Evolutionary conservation across 164 flowering plant genomes (phyloP).

Genomic region (Umbilicus rupestris): DNA sequence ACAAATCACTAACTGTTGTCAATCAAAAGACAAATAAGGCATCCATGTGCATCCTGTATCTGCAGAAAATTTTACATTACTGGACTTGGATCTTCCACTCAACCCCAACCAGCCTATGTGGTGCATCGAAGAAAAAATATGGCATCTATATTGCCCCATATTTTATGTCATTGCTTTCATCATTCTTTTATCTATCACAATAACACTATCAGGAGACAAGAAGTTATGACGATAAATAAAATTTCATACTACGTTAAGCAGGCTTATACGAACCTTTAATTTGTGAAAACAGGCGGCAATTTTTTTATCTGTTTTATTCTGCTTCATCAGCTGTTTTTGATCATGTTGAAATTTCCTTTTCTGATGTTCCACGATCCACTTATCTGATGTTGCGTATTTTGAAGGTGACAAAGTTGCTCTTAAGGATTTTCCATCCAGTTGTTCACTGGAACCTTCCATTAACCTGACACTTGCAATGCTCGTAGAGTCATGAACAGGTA

Average conservation of each 20-base stretch:
- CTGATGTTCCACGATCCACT: conserved; percentile 72
- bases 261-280: conserved; percentile 53
- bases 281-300: conserved; percentile 43
- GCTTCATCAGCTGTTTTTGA: conserved; percentile 53
- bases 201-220: not conserved
- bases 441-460: conserved; percentile 22
- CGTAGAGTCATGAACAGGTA: conserved; percentile 13
- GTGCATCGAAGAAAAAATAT: too few relatives aligned
- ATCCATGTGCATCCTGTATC: too few relatives aligned
- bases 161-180: too few relatives aligned
- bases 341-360: conserved; percentile 50
- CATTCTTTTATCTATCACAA: too few relatives aligned
- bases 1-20: too few relatives aligned
- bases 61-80: too few relatives aligned
- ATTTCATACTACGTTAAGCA: not conserved
- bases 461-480: conserved; percentile 8
- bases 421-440: conserved; percentile 29
- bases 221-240: not conserved
- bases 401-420: conserved; percentile 36
- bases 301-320: conserved; percentile 54
- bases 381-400: conserved; percentile 68
- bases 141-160: too few relatives aligned
- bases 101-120: too few relatives aligned
- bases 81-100: too few relatives aligned
- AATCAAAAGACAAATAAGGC: not conserved